Percentiles rank a stretch among this genome's conserved stretches.
These are phyloP conservation scores for Xylaria hypoxylon DNA, from an alignment of 2,329 filamentous ascomycete genomes.

Conservation along the genomic window DNA sequence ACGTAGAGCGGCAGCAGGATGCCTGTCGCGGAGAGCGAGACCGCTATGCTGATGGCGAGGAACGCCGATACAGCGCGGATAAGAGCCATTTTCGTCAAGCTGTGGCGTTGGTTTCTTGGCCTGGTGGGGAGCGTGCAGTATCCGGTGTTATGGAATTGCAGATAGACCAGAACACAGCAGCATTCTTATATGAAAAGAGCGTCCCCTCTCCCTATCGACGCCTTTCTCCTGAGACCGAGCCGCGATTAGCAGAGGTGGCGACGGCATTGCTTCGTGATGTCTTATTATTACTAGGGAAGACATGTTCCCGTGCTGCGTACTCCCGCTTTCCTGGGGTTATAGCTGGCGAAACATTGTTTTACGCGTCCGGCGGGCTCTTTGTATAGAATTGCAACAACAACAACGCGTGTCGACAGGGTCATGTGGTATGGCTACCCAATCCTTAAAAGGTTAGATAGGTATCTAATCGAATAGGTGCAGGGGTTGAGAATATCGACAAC, in stretches of 20 bases:
- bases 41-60: slow-evolving; percentile 14
- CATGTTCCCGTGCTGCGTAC: no score
- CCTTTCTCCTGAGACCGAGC: no score
- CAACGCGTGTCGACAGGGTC: neutral
- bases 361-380: neutral
- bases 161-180: no score
- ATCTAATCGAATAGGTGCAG: neutral
- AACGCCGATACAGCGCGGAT: slow-evolving; percentile 10
- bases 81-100: slow-evolving; percentile 10
- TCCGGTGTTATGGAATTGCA: no score
- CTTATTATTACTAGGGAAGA: no score
- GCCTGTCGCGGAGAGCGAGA: slow-evolving; percentile 29
- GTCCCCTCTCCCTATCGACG: no score
- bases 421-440: neutral
- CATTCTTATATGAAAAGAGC: no score
- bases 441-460: no score
- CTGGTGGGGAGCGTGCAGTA: no score
- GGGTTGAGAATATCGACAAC: slow-evolving; percentile 1
- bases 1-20: slow-evolving; percentile 34
- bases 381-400: neutral
- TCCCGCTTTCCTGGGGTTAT: no score
- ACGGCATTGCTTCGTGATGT: no score
- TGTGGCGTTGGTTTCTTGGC: neutral
- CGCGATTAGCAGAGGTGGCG: no score
- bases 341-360: slow-evolving; percentile 8